These are phyloP conservation scores for Aspergillus saccharolyticus DNA, from an alignment of 495 filamentous ascomycete genomes.

Conservation along the genomic window DNA sequence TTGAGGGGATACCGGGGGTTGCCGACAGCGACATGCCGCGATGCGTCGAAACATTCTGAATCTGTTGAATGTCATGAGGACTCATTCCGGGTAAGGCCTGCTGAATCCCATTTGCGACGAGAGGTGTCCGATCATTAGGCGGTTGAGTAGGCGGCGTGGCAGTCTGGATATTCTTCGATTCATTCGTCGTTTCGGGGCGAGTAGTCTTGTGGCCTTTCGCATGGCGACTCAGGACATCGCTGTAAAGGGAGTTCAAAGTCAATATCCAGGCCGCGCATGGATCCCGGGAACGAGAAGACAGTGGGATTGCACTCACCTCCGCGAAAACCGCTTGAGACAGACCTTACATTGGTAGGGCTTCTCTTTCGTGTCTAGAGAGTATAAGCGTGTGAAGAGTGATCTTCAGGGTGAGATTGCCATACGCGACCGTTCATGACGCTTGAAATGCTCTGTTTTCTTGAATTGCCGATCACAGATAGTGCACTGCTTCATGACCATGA, in stretches of 20 bases:
- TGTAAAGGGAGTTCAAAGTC: constrained; percentile 11
- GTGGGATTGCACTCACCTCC: constrained; percentile 41
- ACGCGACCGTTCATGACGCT: constrained; percentile 52
- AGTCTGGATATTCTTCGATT: constrained; percentile 19
- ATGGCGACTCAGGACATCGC: constrained; percentile 50
- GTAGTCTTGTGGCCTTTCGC: constrained; percentile 43
- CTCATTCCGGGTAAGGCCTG: constrained; percentile 19
- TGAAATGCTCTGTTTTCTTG: constrained; percentile 53
- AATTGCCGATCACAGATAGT: constrained; percentile 48
- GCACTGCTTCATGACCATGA: constrained; percentile 49
- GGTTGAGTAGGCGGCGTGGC: constrained; percentile 13
- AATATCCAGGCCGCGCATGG: neutral
- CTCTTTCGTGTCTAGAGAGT: constrained; percentile 46
- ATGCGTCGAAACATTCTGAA: constrained; percentile 17
- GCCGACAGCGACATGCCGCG: constrained; percentile 24
- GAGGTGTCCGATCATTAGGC: constrained; percentile 20
- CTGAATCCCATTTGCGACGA: constrained; percentile 19
- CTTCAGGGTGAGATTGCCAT: constrained; percentile 19
- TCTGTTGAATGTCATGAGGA: constrained; percentile 14
- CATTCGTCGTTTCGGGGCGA: constrained; percentile 22
- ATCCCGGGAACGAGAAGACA: neutral
- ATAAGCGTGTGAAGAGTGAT: neutral
- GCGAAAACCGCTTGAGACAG: constrained; percentile 49
- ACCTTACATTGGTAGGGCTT: constrained; percentile 50
- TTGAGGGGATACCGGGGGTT: constrained; percentile 21